Evolutionary conservation across 1,284 basidiomycete genomes (phyloP).

Genomic region (Chiua sp.): DNA sequence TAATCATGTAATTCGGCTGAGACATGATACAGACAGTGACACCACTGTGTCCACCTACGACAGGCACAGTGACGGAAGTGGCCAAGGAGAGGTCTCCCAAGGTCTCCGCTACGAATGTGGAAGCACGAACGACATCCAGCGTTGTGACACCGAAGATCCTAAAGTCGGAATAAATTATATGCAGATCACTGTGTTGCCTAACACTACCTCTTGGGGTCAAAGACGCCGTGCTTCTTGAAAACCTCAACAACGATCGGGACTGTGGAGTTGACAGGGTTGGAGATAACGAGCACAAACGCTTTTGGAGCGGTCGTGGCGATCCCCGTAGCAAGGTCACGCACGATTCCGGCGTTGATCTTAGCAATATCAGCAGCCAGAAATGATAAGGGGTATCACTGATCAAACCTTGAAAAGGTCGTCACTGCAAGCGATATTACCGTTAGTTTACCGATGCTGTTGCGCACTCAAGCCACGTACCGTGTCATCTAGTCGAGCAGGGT

Average conservation of each 20-base stretch:
- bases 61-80: conserved; percentile 81
- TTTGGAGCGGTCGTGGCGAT: conserved; percentile 89
- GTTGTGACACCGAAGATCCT: conserved; percentile 98
- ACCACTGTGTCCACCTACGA: conserved; percentile 97
- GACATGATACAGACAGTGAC: conserved; percentile 66
- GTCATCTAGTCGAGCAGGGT: conserved; percentile 65
- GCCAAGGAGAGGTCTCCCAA: conserved; percentile 68
- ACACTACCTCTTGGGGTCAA: conserved; percentile 84
- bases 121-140: conserved; percentile 96
- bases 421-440: conserved; percentile 43
- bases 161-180: conserved; percentile 5
- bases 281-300: conserved; percentile 95
- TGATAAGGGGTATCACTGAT: background rate
- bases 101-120: conserved; percentile 91
- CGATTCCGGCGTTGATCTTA: conserved; percentile 97
- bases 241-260: conserved; percentile 97
- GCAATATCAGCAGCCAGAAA: conserved; percentile 5
- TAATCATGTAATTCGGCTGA: background rate
- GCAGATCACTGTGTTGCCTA: background rate
- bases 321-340: conserved; percentile 90
- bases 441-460: conserved; percentile 15
- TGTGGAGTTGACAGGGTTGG: conserved; percentile 97
- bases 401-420: conserved; percentile 93
- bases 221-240: conserved; percentile 91
- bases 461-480: conserved; percentile 53